Conservation (phyloP, 2,329 filamentous ascomycete species). For the Fusarium sp. region DNA sequence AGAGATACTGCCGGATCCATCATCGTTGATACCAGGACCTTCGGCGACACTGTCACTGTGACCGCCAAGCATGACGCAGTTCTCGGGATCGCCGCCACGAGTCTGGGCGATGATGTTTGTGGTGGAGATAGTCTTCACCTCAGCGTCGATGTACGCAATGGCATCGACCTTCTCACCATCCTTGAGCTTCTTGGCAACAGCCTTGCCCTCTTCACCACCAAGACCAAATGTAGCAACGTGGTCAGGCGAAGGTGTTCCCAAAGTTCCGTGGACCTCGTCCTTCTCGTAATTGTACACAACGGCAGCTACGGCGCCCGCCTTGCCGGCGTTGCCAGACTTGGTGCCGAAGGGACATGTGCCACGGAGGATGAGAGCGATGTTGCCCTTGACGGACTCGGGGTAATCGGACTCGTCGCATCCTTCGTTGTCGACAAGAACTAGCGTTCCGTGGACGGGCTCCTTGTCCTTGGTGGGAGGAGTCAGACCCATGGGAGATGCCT, state of each 20-base stretch:
- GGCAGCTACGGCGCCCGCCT: conserved; percentile 77
- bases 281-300: conserved; percentile 81
- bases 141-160: conserved; percentile 71
- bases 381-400: conserved; percentile 68
- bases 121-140: conserved; percentile 66
- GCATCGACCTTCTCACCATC: conserved; percentile 64
- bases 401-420: conserved; percentile 77
- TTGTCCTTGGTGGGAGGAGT: conserved; percentile 74
- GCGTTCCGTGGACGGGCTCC: conserved; percentile 69
- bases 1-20: conserved; percentile 75
- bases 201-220: conserved; percentile 68
- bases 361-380: conserved; percentile 78
- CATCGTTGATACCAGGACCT: conserved; percentile 82
- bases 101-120: conserved; percentile 75
- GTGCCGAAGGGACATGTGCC: conserved; percentile 78
- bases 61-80: conserved; percentile 75
- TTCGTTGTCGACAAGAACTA: conserved; percentile 71
- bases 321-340: conserved; percentile 77
- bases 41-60: conserved; percentile 74
- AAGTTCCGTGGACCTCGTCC: conserved; percentile 74
- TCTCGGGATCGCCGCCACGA: conserved; percentile 68
- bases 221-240: conserved; percentile 79
- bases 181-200: conserved; percentile 67
- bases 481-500: conserved; percentile 71
- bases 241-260: conserved; percentile 70